phyloP scores from a whole-genome alignment of 116 monocot species.

The Phalaenopsis hybrid region DNA sequence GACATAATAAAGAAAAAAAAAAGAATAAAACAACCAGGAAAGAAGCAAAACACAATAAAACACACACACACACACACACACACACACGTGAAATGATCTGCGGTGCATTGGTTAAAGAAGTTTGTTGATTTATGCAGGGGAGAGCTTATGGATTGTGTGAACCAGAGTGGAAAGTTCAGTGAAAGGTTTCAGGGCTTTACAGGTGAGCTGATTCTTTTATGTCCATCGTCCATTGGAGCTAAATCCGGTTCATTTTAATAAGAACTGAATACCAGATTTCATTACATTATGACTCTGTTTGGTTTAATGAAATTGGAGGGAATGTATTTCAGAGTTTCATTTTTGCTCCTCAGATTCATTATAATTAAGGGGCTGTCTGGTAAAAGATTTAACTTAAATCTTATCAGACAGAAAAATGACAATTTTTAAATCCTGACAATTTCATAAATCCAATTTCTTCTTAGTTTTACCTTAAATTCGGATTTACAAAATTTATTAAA shows the following conservation, averaged over 20 bases:
- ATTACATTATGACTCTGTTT: not conserved
- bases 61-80: too few relatives aligned
- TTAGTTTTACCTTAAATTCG: too few relatives aligned
- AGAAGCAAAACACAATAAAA: too few relatives aligned
- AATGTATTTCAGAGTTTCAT: not conserved
- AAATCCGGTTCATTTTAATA: not conserved
- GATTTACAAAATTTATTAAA: too few relatives aligned
- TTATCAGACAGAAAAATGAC: too few relatives aligned
- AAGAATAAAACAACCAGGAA: too few relatives aligned
- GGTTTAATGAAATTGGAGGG: not conserved
- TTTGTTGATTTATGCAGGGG: constrained; percentile 41
- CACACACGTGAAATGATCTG: too few relatives aligned
- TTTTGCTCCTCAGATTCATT: not conserved
- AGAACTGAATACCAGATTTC: not conserved
- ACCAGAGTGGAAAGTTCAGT: constrained; percentile 65
- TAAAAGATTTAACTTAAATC: too few relatives aligned
- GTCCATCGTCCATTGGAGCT: not conserved
- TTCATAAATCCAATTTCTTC: too few relatives aligned
- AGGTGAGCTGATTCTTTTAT: constrained; percentile 30
- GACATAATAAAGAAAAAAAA: too few relatives aligned
- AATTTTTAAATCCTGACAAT: too few relatives aligned
- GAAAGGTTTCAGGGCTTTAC: constrained; percentile 75
- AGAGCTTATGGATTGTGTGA: constrained; percentile 80
- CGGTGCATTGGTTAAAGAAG: too few relatives aligned
- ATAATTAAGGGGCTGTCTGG: not conserved